A percentile compares a stretch with the other conserved stretches of the same genome.
These are phyloP conservation scores for Talaromyces sp. DNA, from an alignment of 2,329 filamentous ascomycete genomes.

Conservation along the genomic window DNA sequence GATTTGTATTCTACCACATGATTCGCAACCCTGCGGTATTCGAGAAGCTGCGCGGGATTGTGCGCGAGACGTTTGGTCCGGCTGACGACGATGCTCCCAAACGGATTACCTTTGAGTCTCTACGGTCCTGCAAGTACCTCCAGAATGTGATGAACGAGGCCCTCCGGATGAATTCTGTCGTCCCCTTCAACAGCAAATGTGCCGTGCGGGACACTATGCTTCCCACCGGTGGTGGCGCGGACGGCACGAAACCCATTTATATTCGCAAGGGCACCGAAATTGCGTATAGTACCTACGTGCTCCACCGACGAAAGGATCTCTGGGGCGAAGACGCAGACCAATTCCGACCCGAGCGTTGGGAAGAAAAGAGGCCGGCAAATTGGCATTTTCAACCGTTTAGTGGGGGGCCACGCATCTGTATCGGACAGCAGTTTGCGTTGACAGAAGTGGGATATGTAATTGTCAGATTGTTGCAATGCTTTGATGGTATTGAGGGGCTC, in stretches of 20 bases:
- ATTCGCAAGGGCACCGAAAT: slow-evolving; percentile 22
- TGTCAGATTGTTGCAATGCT: slow-evolving; percentile 28
- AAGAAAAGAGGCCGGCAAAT: slow-evolving; percentile 49
- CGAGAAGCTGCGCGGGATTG: slow-evolving; percentile 66
- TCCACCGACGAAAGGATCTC: slow-evolving; percentile 52
- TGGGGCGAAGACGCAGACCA: slow-evolving; percentile 44
- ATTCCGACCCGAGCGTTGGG: slow-evolving; percentile 54
- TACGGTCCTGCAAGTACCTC: slow-evolving; percentile 18
- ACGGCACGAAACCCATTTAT: slow-evolving; percentile 20
- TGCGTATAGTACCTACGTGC: slow-evolving; percentile 25
- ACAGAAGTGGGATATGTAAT: slow-evolving; percentile 26
- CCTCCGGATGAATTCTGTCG: slow-evolving; percentile 24
- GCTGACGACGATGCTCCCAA: slow-evolving; percentile 1
- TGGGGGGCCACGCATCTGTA: slow-evolving; percentile 29
- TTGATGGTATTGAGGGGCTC: slow-evolving; percentile 20
- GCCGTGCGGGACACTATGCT: slow-evolving; percentile 20
- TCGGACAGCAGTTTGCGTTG: slow-evolving; percentile 32
- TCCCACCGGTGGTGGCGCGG: slow-evolving; percentile 22
- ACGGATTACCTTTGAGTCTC: slow-evolving; percentile 1
- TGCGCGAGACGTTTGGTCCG: slow-evolving; percentile 63
- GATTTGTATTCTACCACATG: slow-evolving; percentile 63
- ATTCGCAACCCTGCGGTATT: slow-evolving; percentile 65
- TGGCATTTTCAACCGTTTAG: slow-evolving; percentile 44
- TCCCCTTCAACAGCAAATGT: slow-evolving; percentile 29
- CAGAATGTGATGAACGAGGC: slow-evolving; percentile 24